Evolutionary conservation across 2,329 filamentous ascomycete species (phyloP).

Genomic region (Cladosporium phlei): DNA sequence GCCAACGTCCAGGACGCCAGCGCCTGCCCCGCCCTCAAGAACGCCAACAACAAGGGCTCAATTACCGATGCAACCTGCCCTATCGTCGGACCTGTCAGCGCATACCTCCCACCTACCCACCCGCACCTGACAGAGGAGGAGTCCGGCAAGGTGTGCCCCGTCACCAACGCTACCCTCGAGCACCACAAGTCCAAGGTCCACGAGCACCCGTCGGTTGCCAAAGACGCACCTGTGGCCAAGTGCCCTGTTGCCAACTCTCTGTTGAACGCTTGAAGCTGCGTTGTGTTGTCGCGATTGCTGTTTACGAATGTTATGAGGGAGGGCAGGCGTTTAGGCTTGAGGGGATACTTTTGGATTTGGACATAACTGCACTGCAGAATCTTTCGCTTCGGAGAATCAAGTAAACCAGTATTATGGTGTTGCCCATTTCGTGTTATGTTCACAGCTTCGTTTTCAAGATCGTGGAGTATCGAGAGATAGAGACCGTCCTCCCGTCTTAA

Average conservation of each 20-base stretch:
- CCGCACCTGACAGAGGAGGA: conserved; percentile 36
- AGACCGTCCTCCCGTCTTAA: too few species aligned
- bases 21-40: conserved; percentile 40
- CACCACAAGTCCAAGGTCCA: conserved; percentile 42
- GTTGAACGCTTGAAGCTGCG: conserved; percentile 4
- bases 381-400: too few species aligned
- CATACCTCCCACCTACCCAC: conserved; percentile 40
- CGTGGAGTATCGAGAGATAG: too few species aligned
- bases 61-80: conserved; percentile 43
- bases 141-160: conserved; percentile 37
- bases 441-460: too few species aligned
- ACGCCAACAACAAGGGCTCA: conserved; percentile 33
- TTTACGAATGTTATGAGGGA: conserved; percentile 4
- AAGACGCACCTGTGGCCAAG: conserved; percentile 34
- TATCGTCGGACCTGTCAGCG: conserved; percentile 39
- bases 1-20: conserved; percentile 32
- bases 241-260: conserved; percentile 39
- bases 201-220: conserved; percentile 37
- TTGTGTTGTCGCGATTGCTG: not conserved
- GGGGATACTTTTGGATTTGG: conserved; percentile 19
- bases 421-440: too few species aligned
- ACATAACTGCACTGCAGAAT: conserved; percentile 13
- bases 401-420: too few species aligned
- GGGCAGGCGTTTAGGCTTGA: not conserved
- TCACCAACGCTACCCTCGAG: conserved; percentile 42